Conservation (phyloP, 2,329 filamentous ascomycete genomes). For the Pestalotiopsis sp. region DNA sequence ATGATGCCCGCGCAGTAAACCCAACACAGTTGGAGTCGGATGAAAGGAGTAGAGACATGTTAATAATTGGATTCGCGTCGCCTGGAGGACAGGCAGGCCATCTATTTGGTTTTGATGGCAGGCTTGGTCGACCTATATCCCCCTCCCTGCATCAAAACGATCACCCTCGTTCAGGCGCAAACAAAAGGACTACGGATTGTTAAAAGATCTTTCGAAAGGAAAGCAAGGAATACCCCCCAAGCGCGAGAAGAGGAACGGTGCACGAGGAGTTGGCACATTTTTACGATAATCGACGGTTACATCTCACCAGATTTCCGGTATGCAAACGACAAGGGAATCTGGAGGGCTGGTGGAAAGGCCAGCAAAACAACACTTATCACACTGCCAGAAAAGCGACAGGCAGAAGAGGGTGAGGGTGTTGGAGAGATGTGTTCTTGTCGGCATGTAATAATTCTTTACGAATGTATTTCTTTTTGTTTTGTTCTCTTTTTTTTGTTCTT, state of each 20-base stretch:
- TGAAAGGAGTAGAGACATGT: constrained; percentile 14
- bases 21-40: background rate
- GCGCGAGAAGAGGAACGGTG: constrained; percentile 9
- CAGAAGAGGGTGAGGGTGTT: constrained; percentile 21
- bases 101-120: constrained; percentile 24
- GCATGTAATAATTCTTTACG: constrained; percentile 52
- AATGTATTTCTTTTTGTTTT: constrained; percentile 35
- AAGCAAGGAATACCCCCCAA: constrained; percentile 23
- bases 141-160: constrained; percentile 13
- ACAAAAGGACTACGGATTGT: constrained; percentile 17
- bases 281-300: constrained; percentile 36
- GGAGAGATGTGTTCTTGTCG: constrained; percentile 33
- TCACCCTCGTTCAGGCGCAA: constrained; percentile 20
- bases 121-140: constrained; percentile 19
- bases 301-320: constrained; percentile 20
- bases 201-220: constrained; percentile 20
- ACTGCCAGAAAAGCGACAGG: constrained; percentile 6
- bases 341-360: background rate
- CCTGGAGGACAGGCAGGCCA: constrained; percentile 23
- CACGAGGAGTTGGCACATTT: constrained; percentile 15
- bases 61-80: constrained; percentile 22
- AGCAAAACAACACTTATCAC: constrained; percentile 30
- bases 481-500: constrained; percentile 33
- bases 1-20: background rate
- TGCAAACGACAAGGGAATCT: constrained; percentile 13